Evolutionary conservation across 192 early-diverging fungal species (phyloP).

Genomic region (Mortierella alpina): DNA sequence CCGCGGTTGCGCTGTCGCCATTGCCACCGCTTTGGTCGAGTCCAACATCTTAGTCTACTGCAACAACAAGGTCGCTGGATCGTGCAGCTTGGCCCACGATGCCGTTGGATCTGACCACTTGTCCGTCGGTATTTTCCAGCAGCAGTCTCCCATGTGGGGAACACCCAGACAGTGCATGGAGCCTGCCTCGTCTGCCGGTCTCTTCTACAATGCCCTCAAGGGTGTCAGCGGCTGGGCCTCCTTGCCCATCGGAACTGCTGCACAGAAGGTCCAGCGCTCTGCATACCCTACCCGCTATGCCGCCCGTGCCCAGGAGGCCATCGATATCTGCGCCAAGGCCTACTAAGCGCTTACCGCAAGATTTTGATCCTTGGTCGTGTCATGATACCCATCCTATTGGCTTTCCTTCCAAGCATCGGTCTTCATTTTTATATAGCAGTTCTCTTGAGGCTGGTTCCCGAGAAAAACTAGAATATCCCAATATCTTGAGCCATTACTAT

Average conservation of each 20-base stretch:
- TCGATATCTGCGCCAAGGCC: background rate
- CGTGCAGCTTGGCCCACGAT: conserved; percentile 11
- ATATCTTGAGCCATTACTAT: too few relatives aligned
- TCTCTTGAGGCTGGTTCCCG: too few relatives aligned
- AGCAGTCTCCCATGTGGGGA: conserved; percentile 12
- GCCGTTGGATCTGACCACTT: conserved; percentile 12
- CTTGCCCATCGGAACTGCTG: conserved; percentile 8
- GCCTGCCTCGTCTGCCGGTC: conserved; percentile 1
- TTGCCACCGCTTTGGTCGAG: conserved; percentile 12
- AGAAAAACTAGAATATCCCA: too few relatives aligned
- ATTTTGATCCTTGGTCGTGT: too few relatives aligned
- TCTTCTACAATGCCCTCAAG: conserved; percentile 8
- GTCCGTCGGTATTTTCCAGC: conserved; percentile 18
- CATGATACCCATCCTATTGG: too few relatives aligned
- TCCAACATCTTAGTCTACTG: conserved; percentile 5
- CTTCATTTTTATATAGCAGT: too few relatives aligned
- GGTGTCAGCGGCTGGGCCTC: conserved; percentile 6
- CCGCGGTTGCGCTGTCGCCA: conserved; percentile 9
- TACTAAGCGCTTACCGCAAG: background rate
- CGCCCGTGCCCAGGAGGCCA: background rate
- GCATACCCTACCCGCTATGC: conserved; percentile 7
- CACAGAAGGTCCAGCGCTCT: conserved; percentile 9
- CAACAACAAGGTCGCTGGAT: conserved; percentile 4
- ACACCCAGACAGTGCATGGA: conserved; percentile 10
- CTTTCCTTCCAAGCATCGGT: too few relatives aligned